Percentiles rank a stretch among this genome's conserved stretches.
Conservation (phyloP, 2,329 filamentous ascomycete species). For the Xenosphaeropsis pyriputrescens region DNA sequence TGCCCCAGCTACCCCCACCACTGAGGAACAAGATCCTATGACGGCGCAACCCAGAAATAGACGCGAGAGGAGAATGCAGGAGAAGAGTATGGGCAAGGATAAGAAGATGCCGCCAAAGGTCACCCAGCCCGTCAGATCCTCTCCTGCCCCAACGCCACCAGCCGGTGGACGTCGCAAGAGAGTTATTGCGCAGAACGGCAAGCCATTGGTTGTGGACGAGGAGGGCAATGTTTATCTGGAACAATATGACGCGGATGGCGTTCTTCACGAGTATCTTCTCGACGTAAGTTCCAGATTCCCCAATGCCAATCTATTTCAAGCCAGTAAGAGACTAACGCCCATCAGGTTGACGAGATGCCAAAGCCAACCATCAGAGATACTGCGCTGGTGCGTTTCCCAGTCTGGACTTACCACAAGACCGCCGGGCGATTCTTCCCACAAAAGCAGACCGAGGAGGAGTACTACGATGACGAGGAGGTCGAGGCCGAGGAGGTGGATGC, state of each 20-base stretch:
- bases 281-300: constrained; percentile 46
- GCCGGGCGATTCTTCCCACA: constrained; percentile 32
- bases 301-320: background rate
- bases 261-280: constrained; percentile 68
- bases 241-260: constrained; percentile 76
- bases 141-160: constrained; percentile 19
- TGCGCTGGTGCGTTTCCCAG: constrained; percentile 63
- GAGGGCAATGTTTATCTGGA: constrained; percentile 91
- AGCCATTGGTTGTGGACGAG: constrained; percentile 84
- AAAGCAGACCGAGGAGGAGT: constrained; percentile 21
- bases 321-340: constrained; percentile 12
- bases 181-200: constrained; percentile 88
- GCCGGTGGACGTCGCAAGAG: constrained; percentile 66
- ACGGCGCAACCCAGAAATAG: constrained; percentile 56
- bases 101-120: constrained; percentile 38
- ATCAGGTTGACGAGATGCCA: constrained; percentile 62
- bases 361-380: constrained; percentile 71
- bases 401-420: constrained; percentile 51
- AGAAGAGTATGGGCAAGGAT: constrained; percentile 66
- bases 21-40: constrained; percentile 30
- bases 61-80: constrained; percentile 76
- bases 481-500: constrained; percentile 31
- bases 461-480: constrained; percentile 24
- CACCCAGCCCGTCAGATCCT: constrained; percentile 29
- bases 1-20: constrained; percentile 25